Evolutionary conservation across 805 yeast species (phyloP).

Genomic region (Hanseniaspora lindneri): DNA sequence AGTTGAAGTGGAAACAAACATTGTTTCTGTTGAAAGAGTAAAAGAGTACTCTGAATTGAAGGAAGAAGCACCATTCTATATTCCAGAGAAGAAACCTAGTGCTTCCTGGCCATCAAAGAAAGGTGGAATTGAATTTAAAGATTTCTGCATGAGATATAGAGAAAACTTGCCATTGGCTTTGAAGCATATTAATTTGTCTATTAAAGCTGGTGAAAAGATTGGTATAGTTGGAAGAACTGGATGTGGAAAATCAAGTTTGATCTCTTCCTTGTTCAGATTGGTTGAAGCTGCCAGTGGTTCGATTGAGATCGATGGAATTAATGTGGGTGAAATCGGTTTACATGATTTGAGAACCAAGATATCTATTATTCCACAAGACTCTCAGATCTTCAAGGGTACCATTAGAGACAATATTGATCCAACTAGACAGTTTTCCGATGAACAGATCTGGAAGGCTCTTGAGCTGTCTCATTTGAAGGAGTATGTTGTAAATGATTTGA

Average conservation of each 20-base stretch:
- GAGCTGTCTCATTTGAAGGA: constrained; percentile 65
- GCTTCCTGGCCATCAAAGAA: constrained; percentile 52
- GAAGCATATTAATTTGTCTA: constrained; percentile 49
- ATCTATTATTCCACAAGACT: constrained; percentile 87
- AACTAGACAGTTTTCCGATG: constrained; percentile 50
- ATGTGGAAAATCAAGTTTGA: constrained; percentile 83
- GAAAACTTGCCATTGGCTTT: constrained; percentile 69
- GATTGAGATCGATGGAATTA: constrained; percentile 58
- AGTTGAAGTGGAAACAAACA: constrained; percentile 93
- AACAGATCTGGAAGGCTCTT: constrained; percentile 71
- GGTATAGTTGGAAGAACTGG: constrained; percentile 98
- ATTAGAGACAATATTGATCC: constrained; percentile 84
- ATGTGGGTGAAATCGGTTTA: constrained; percentile 59
- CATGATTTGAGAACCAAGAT: constrained; percentile 63
- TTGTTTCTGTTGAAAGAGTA: constrained; percentile 91
- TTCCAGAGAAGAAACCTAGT: constrained; percentile 57
- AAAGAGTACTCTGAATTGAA: constrained; percentile 69
- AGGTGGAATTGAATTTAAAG: constrained; percentile 54
- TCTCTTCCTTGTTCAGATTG: constrained; percentile 71
- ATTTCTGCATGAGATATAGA: constrained; percentile 78
- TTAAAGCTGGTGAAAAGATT: constrained; percentile 67
- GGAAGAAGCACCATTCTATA: constrained; percentile 72
- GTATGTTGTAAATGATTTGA: constrained; percentile 45
- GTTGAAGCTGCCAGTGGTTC: constrained; percentile 66
- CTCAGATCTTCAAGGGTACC: constrained; percentile 83